Conservation (phyloP, 306 rosid species). For the Casuarina glauca region DNA sequence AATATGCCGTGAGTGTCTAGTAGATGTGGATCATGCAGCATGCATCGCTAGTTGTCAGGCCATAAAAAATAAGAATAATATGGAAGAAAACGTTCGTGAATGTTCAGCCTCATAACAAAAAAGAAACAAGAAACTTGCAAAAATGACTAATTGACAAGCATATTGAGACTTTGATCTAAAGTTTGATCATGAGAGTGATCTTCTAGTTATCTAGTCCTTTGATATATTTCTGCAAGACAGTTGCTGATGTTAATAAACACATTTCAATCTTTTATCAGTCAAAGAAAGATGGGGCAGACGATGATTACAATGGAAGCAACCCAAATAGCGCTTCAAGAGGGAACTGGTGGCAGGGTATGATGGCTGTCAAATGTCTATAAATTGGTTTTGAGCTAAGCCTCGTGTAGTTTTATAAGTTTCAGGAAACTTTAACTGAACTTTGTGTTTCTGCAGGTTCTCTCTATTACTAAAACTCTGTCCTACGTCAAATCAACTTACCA, state of each 20-base stretch:
- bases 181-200: not conserved
- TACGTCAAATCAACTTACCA: constrained; percentile 7
- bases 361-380: constrained; percentile 2
- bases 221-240: not conserved
- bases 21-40: not conserved
- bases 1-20: constrained; percentile 47
- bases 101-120: too few relatives aligned
- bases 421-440: constrained; percentile 9
- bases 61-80: not conserved
- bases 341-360: constrained; percentile 96
- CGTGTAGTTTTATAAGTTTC: not conserved
- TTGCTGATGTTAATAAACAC: not conserved
- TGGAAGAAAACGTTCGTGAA: too few relatives aligned
- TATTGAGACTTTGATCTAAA: not conserved
- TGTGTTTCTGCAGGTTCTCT: constrained; percentile 65
- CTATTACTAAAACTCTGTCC: constrained; percentile 52
- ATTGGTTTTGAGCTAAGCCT: not conserved
- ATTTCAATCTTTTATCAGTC: constrained; percentile 32
- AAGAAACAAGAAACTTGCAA: too few relatives aligned
- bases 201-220: not conserved
- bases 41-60: not conserved
- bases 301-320: constrained; percentile 49
- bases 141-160: too few relatives aligned
- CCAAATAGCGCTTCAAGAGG: constrained; percentile 69
- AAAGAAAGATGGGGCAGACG: constrained; percentile 60